phyloP scores from a whole-genome alignment of 2,329 filamentous ascomycete species.

The Aspergillus hiratsukae region DNA sequence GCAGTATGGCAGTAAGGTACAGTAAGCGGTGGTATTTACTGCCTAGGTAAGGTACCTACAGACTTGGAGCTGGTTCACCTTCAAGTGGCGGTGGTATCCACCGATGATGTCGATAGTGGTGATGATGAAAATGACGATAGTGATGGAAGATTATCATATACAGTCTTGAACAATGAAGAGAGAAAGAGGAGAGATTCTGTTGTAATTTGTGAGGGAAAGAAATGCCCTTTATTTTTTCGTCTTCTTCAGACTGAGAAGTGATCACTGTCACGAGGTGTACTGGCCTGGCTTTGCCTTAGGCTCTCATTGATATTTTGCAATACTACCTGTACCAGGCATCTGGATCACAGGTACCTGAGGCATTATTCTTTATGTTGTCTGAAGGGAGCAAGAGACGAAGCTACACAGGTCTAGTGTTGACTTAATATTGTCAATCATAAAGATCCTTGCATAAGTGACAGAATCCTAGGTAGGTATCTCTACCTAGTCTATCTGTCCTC shows the following conservation, averaged over 20 bases:
- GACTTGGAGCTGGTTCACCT: background rate
- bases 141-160: constrained; percentile 3
- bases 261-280: background rate
- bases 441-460: background rate
- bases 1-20: background rate
- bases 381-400: background rate
- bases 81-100: background rate
- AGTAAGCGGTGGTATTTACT: background rate
- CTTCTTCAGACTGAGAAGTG: background rate
- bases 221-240: background rate
- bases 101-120: constrained; percentile 8
- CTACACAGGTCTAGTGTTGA: background rate
- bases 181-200: background rate
- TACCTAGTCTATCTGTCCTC: background rate
- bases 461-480: background rate
- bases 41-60: background rate
- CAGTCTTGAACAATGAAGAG: background rate
- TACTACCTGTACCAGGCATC: too few species aligned
- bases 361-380: background rate
- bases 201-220: background rate
- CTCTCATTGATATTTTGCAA: background rate
- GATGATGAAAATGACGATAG: constrained; percentile 12
- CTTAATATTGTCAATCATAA: too few species aligned
- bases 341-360: background rate
- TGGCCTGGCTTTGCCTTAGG: background rate